These are phyloP conservation scores for Wallacemonas sp. DNA, from an alignment of 208 protist genomes.

Conservation along the genomic window DNA sequence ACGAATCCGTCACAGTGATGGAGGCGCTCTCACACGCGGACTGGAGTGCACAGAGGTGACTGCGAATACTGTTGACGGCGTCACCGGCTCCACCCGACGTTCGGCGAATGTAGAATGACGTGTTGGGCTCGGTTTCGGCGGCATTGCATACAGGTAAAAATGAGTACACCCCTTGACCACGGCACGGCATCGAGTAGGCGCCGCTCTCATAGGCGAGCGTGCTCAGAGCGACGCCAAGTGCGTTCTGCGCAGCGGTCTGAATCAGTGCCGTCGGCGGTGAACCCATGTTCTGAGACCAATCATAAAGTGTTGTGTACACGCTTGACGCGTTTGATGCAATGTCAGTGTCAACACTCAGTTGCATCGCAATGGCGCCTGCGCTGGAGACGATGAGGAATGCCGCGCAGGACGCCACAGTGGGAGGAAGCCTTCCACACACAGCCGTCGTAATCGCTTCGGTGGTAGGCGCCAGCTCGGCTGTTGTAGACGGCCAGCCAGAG, in stretches of 20 bases:
- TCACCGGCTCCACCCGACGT: neutral
- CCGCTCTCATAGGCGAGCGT: conserved; percentile 17
- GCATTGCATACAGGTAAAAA: conserved; percentile 32
- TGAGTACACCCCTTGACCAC: conserved; percentile 26
- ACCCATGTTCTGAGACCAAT: conserved; percentile 26
- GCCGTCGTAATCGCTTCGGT: conserved; percentile 16
- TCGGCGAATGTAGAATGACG: conserved; percentile 22
- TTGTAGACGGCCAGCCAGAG: conserved; percentile 31
- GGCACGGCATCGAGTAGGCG: conserved; percentile 40
- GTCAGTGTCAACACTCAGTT: conserved; percentile 35
- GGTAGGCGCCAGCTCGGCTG: conserved; percentile 5
- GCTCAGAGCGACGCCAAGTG: conserved; percentile 15
- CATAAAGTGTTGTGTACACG: conserved; percentile 22
- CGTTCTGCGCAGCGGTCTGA: conserved; percentile 5
- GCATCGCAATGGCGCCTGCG: conserved; percentile 22
- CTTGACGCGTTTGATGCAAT: conserved; percentile 8
- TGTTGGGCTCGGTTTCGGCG: conserved; percentile 14
- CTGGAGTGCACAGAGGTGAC: conserved; percentile 5
- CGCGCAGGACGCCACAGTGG: conserved; percentile 9
- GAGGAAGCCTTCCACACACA: conserved; percentile 20
- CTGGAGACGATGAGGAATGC: conserved; percentile 35
- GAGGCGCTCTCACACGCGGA: neutral
- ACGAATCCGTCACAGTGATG: conserved; percentile 10
- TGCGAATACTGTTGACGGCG: neutral
- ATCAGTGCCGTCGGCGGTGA: conserved; percentile 2